Conservation (phyloP, 495 filamentous ascomycete species). For the Jackrogersella minutella region DNA sequence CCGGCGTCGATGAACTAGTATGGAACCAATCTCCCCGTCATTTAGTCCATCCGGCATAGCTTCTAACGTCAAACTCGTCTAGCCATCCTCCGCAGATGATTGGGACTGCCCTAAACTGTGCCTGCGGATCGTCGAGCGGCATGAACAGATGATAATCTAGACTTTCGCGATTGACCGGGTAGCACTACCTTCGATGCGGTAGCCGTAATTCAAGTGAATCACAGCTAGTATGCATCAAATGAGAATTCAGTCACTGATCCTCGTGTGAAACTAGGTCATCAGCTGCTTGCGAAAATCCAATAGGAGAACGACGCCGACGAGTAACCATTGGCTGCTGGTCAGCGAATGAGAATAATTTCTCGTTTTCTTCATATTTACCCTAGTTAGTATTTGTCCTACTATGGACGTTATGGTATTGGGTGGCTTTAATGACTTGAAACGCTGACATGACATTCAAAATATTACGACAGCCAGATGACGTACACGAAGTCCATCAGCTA, state of each 20-base stretch:
- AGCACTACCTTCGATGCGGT: neutral
- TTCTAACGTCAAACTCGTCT: conserved; percentile 7
- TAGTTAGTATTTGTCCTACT: neutral
- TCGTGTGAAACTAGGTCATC: conserved; percentile 5
- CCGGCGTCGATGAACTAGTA: neutral
- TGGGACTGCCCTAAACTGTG: conserved; percentile 7
- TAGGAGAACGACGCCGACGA: neutral
- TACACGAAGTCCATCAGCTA: neutral
- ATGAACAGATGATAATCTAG: neutral
- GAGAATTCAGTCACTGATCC: neutral
- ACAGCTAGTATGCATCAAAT: neutral
- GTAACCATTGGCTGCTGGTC: conserved; percentile 10
- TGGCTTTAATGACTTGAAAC: neutral
- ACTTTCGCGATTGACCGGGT: neutral
- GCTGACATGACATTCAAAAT: neutral
- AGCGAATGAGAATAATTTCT: conserved; percentile 13
- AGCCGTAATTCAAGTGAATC: neutral
- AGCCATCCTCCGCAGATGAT: conserved; percentile 1
- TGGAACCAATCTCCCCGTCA: neutral
- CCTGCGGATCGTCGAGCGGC: conserved; percentile 12
- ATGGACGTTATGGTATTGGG: neutral
- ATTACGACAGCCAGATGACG: neutral
- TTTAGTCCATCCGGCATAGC: conserved; percentile 1
- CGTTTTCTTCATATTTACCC: neutral
- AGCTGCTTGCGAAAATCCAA: conserved; percentile 3